Conservation (phyloP, 768 basidiomycete species). For the Pleurotus platypus region DNA sequence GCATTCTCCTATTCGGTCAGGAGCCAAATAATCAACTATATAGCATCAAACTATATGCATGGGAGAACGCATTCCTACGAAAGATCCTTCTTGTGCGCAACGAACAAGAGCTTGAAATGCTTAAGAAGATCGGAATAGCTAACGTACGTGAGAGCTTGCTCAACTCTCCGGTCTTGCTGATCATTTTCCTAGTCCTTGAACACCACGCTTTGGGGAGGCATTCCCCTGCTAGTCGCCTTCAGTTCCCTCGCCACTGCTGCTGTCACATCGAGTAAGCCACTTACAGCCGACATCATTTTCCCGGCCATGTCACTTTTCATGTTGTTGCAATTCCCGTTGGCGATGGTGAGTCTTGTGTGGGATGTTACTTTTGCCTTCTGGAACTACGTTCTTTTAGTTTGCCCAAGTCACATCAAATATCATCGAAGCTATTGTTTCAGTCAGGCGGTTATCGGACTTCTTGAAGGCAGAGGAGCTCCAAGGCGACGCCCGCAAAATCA, state of each 20-base stretch:
- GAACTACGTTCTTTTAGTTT: conserved; percentile 37
- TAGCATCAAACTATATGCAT: conserved; percentile 89
- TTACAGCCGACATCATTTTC: conserved; percentile 92
- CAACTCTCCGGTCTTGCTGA: conserved; percentile 30
- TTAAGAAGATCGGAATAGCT: conserved; percentile 77
- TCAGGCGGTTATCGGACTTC: conserved; percentile 74
- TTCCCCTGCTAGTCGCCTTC: conserved; percentile 74
- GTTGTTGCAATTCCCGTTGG: conserved; percentile 82
- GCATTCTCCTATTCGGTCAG: neutral
- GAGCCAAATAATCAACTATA: neutral
- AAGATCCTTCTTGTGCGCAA: conserved; percentile 80
- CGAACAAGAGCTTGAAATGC: conserved; percentile 75
- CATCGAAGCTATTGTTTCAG: conserved; percentile 84
- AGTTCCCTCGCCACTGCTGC: conserved; percentile 80
- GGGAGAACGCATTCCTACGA: conserved; percentile 89
- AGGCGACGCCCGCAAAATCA: conserved; percentile 61
- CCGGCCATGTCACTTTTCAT: conserved; percentile 92
- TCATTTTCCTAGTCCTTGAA: conserved; percentile 36
- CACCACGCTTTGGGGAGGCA: conserved; percentile 44
- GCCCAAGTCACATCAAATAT: conserved; percentile 73
- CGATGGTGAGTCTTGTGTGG: conserved; percentile 50
- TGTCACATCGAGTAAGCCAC: conserved; percentile 51
- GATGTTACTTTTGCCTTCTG: neutral
- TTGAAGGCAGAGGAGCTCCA: conserved; percentile 80
- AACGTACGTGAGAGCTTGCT: conserved; percentile 39